Evolutionary conservation across 2,329 filamentous ascomycete genomes (phyloP), one percentile per base, ranked within the genome.

Genomic region (Eutypella sp.): DNA sequence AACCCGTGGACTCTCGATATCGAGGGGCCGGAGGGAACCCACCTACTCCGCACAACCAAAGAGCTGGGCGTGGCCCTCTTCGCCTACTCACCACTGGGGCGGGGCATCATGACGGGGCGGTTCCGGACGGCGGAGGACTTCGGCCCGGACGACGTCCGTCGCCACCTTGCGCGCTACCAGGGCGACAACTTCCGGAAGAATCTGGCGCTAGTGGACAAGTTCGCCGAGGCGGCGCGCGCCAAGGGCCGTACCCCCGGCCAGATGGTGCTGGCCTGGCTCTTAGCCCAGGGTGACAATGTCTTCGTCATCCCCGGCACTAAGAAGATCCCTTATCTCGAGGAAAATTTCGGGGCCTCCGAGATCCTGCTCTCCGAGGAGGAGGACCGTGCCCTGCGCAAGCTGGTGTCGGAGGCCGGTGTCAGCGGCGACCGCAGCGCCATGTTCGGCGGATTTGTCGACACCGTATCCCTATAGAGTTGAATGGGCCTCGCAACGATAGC

Each of bases 181-280:
- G 63, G 67, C 23, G 76, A 75, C 46, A 78, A 79, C 49, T 72
- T 79, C 56, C 59, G 64, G 6, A 70, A 73, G 53, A 81, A 80
- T 51, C 46, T 78, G 22, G 58, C 69, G 53, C 54, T 81, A 2
- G 70, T 77, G 3, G 68, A 74, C 27, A 58, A 61, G 24, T 65
- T 82, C 42, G 61, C 64, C 7, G 62, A 59, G 13, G 55, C 81
- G 6, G 78, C 77, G 0, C 50, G 64, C 47, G 63, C 64, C 46
- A 81, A 79, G 57, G 66, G 65, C 1, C 67, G 66, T 42, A 79
- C 78, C 0, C 49, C 73, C 0, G 65, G 67, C 8, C 72, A 84
- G 57, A 55, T 84, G 19, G 73, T 78, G 5, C 66, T 82, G 42
- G 77, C 78, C 2, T 82, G 78, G 77, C 53, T 81, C 47, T 53